Conservation (phyloP, 179 eudicot species). For the Beta corolliflora region DNA sequence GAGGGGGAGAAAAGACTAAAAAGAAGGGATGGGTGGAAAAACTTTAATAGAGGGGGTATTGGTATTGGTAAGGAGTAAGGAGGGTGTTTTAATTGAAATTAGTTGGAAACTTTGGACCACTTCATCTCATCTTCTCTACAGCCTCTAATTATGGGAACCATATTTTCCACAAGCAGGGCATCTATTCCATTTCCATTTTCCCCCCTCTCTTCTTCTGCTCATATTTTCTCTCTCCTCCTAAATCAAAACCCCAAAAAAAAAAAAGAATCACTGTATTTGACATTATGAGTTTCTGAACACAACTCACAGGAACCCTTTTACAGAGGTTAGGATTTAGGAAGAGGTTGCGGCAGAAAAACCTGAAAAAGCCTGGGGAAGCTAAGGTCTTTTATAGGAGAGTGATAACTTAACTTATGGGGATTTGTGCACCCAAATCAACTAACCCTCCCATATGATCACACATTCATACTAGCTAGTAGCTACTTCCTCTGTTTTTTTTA, state of each 20-base stretch:
- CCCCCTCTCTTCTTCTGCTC: neutral
- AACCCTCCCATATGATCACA: no score
- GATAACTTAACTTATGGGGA: slow-evolving; percentile 34
- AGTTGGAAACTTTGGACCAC: slow-evolving; percentile 77
- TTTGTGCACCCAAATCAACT: slow-evolving; percentile 24
- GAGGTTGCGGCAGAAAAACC: slow-evolving; percentile 9
- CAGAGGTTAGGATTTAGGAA: neutral
- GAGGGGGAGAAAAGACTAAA: neutral
- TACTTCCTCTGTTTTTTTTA: no score
- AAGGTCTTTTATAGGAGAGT: slow-evolving; percentile 1
- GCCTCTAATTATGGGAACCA: slow-evolving; percentile 40
- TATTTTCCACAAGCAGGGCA: slow-evolving; percentile 25
- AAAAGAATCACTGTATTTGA: slow-evolving; percentile 11
- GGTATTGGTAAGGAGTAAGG: neutral
- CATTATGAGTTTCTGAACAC: slow-evolving; percentile 34
- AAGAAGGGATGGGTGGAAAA: slow-evolving; percentile 14
- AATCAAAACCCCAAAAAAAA: no score
- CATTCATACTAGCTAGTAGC: no score
- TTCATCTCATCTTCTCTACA: slow-evolving; percentile 29
- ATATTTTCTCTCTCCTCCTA: no score
- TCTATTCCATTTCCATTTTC: slow-evolving; percentile 19
- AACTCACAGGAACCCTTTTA: slow-evolving; percentile 28
- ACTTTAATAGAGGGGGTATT: slow-evolving; percentile 11
- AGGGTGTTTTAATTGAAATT: slow-evolving; percentile 55
- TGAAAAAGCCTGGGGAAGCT: slow-evolving; percentile 18